Base-by-base conservation (phyloP, 2,329 filamentous ascomycete species). In the Teratosphaeria destructans region DNA sequence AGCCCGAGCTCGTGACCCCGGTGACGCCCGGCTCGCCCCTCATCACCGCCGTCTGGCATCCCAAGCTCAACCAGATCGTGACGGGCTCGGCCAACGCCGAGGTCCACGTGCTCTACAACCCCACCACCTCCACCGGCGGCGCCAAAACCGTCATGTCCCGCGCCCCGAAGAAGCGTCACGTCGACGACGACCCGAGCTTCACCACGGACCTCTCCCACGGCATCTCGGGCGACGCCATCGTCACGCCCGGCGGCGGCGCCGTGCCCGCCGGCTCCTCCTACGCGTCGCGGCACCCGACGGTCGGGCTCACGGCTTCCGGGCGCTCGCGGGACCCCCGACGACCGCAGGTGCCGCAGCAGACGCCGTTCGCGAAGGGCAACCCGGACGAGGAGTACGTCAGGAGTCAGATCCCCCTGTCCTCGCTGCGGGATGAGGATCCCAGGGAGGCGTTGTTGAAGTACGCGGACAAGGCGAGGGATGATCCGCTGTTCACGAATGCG, bases 361-460 rank as follows among this genome's bases (percentile, higher is more conserved):
- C 94, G 10, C 94, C 94, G 0, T 97, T 97, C 71, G 87, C 89
- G 67, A 94, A 95, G 74, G 89, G 82, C 61, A 89, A 94, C 68
- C 92, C 93, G 0, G 92, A 97, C 72, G 89, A 93, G 73, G 87
- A 88, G 68, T 90, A 95, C 72, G 90, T 99, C 62, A 87, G 86
- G 67, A 85, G 93, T 70, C 89, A 89, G 65, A 95, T 97, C 57
- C 90, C 92, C 32, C 81, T 97, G 12, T 93, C 90, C 63, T 86
- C 85, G 63, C 95, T 99, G 90, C 81, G 95, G 55, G 92, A 99
- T 74, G 94, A 99, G 73, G 94, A 99, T 77, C 94, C 94, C 0
- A 81, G 94, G 64, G 94, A 96, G 75, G 94, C 94, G 54, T 77
- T 99, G 70, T 77, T 99, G 61, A 96, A 95, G 77, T 99, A 97